Base-by-base conservation (phyloP, 2,329 filamentous ascomycete species). In the Pyrenochaeta sp. region DNA sequence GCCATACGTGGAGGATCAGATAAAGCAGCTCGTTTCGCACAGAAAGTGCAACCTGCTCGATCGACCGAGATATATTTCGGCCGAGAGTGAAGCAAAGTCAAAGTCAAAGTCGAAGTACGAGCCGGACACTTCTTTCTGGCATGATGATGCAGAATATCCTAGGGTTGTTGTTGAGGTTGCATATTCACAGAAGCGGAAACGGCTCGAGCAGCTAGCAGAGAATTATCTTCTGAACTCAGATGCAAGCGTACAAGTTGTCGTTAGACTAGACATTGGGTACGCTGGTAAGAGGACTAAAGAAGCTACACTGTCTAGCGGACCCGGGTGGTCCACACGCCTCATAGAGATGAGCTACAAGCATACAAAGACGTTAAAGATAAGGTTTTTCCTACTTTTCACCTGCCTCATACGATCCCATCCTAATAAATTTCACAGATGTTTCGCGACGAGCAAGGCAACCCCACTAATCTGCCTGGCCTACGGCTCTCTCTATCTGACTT, bases 91-190 rank as follows among this genome's bases (percentile, higher is more conserved):
- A 11, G 19, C 39, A 37, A 13, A 23, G 17, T 21, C 37, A 26
- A 23, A 14, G 21, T 41, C 21, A 22, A 48, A 42, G 28, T 56
- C 47, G 11, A 58, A 56, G 40, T 35, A 52, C 31, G 34, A 54
- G 38, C 52, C 44, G 36, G 47, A 55, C 24, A 27, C 41, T 7
- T 54, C 46, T 36, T 58, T 56, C 36, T 44, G 34, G 49, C 52
- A 58, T 43, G 19, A 43, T 7, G 34, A 45, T 36, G 48, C 51
- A 40, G 18, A 45, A 50, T 53, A 53, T 32, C 49, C 49, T 11
- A 42, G 50, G 2, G 46, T 58, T 26, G 40, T 58, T n/a, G 48
- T 56, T 19, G 43, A 54, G 48, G 41, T 53, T n/a, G 42, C 55
- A 44, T 55, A 53, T 31, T 55, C 45, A 28, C 43, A 55, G 30